phyloP scores from a whole-genome alignment of 2,329 filamentous ascomycete genomes.

The Colletotrichum costaricense region DNA sequence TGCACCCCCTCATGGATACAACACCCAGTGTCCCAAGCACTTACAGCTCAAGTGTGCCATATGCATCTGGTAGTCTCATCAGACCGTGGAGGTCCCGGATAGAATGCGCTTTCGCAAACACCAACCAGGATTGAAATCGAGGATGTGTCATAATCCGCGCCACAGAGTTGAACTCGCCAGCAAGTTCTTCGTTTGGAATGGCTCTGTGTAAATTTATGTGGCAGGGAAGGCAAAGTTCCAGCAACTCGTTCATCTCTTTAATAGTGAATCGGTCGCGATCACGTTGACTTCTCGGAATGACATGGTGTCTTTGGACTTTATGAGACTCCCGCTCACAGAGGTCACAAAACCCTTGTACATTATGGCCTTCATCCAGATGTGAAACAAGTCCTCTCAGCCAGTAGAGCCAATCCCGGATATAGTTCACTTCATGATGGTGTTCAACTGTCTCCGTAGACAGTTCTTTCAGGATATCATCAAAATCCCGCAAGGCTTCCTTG shows the following conservation, averaged over 20 bases:
- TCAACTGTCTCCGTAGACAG: background rate
- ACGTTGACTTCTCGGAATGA: background rate
- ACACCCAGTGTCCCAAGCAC: background rate
- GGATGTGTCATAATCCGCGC: background rate
- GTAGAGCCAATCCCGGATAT: background rate
- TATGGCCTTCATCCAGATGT: background rate
- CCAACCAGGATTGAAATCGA: background rate
- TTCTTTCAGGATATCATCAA: background rate
- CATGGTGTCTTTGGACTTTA: background rate
- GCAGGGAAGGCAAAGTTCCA: background rate
- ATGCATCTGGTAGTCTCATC: background rate
- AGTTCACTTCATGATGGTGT: background rate
- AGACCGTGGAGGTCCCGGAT: background rate
- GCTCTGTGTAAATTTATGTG: background rate
- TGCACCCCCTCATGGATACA: too few relatives aligned
- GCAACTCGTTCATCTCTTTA: background rate
- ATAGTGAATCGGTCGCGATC: background rate
- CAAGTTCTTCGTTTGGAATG: background rate
- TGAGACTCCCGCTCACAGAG: background rate
- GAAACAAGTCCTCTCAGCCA: background rate
- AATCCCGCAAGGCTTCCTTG: background rate
- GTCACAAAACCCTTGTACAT: background rate
- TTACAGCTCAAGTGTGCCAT: background rate
- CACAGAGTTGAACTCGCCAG: background rate
- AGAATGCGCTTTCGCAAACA: background rate